Base-by-base conservation (phyloP, 768 basidiomycete genomes). In the Suillus alpinus region DNA sequence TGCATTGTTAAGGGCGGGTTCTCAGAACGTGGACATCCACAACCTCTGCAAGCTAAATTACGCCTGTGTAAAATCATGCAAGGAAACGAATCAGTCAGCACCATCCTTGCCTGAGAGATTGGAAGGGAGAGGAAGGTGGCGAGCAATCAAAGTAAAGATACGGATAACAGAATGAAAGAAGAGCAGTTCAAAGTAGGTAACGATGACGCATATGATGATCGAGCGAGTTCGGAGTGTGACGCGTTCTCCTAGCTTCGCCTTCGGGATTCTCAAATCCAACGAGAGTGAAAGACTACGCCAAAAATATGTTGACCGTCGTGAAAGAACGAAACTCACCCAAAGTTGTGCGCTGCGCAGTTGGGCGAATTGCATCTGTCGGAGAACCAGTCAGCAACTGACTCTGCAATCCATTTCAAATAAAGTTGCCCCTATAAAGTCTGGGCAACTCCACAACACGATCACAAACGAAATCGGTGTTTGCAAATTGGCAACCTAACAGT, bases 291-390 rank as follows among this genome's bases (percentile, higher is more conserved):
- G 16, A 55, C 8, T 26, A 37, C 23, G 9, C 26, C 3, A 9
- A 9, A 39, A 18, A 39, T 18, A 39, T 10, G 26, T 8, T 23
- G 23, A 53, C 14, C 6, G 5, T 39, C 16, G n/a, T n/a, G n/a
- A 53, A 41, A 66, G 57, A 59, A 47, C 56, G 52, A 50, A 65
- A 83, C 88, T 79, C 72, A 91, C 90, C 88, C 88, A 79, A 92
- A 93, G 76, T 93, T 93, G 72, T 92, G 89, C 14, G 89, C 90
- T 67, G 84, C 87, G 71, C 91, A 93, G 51, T 81, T 84, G 65
- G 83, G 78, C 59, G 83, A 82, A 59, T 76, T 77, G 69, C 91
- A 92, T 78, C 91, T 91, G 55, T 53, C 14, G 37, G n/a, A 20
- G 56, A 50, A 65, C 5, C 31, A 56, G 62, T 71, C 50, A 72